Evolutionary conservation across 1,284 basidiomycete species (phyloP), one percentile per base, ranked within the genome.

Genomic region (Trichosporon sp.): DNA sequence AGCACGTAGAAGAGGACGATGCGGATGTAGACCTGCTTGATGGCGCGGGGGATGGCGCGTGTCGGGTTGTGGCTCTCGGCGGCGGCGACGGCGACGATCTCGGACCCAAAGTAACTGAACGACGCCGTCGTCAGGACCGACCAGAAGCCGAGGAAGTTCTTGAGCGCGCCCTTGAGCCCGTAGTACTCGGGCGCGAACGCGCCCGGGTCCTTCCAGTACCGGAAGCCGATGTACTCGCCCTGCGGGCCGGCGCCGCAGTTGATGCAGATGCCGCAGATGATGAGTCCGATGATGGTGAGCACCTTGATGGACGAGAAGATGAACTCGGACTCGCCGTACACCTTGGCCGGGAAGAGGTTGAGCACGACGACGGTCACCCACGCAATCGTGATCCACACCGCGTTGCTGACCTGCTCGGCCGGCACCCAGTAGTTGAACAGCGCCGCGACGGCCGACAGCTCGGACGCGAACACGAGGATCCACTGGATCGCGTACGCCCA

Each of bases 11-110:
- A 87, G 71, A 92, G 72, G 23, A 84, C 85, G 74, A 95, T 92
- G 76, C 91, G 88, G 73, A 89, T 83, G 81, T 90, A 91, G 32
- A 94, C 91, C 51, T 89, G 85, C 72, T 87, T 86, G 81, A 90
- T 89, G 2, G 92, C 92, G 76, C 89, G 90, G 53, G 89, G 86
- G 68, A 95, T 89, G 76, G 91, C 92, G 25, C 88, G 87, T 51
- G 90, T 87, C 1, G 92, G 92, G 77, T 87, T 91, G 71, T 75
- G 75, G 64, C 81, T 77, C 71, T 84, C 83, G 32, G 77, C 83
- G 23, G 82, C 83, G 13, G 81, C 79, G 60, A 84, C 81, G 27
- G 84, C 84, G 23, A 82, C 77, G 67, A 81, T 79, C 70, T 83
- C 82, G 18, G 79, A 78, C 15, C 69, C 69, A 23, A 70, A 44